Percentiles rank a stretch among this genome's conserved stretches.
Evolutionary conservation across 2,329 filamentous ascomycete species (phyloP).

Genomic region (Apiospora kogelbergensis): DNA sequence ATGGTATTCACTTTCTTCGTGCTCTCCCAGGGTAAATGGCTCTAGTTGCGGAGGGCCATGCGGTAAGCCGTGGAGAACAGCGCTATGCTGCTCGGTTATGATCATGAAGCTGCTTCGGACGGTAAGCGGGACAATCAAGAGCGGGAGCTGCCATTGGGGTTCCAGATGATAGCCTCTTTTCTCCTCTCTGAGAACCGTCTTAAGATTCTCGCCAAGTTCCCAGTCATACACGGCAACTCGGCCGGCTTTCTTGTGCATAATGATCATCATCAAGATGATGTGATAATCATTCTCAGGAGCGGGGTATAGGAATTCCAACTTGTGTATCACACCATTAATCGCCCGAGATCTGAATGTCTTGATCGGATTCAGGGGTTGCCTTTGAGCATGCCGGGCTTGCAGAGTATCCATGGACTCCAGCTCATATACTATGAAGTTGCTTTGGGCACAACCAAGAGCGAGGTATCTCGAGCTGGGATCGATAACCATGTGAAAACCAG

Average conservation of each 20-base stretch:
- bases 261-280: constrained; percentile 73
- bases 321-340: constrained; percentile 74
- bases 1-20: constrained; percentile 43
- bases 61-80: constrained; percentile 54
- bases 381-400: constrained; percentile 46
- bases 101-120: constrained; percentile 70
- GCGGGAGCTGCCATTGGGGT: constrained; percentile 57
- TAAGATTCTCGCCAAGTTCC: constrained; percentile 52
- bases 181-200: constrained; percentile 43
- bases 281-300: constrained; percentile 63
- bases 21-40: constrained; percentile 40
- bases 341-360: constrained; percentile 41
- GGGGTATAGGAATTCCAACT: constrained; percentile 84
- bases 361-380: constrained; percentile 58
- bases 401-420: constrained; percentile 58
- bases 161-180: constrained; percentile 51
- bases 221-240: constrained; percentile 61
- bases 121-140: constrained; percentile 70
- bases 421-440: constrained; percentile 70
- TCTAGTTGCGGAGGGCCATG: constrained; percentile 50
- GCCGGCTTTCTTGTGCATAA: constrained; percentile 48
- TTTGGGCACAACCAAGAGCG: constrained; percentile 70
- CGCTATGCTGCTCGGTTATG: constrained; percentile 61
- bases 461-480: constrained; percentile 72
- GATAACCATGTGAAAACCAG: constrained; percentile 67